phyloP scores from a whole-genome alignment of 2,329 filamentous ascomycete species.

The Chaetomiaceae sp. region DNA sequence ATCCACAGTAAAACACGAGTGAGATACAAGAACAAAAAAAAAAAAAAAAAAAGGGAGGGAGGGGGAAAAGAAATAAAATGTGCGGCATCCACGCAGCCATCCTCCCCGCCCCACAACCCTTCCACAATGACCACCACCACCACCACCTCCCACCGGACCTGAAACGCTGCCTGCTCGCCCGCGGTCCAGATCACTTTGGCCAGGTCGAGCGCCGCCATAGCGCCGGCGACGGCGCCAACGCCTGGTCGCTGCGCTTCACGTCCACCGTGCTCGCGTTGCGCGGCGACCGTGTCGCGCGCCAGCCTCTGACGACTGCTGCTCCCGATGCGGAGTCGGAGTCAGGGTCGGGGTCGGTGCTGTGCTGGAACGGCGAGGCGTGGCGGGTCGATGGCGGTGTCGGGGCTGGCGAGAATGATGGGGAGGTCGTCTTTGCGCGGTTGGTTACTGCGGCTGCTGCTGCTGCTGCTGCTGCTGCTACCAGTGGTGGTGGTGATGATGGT shows the following conservation, averaged over 20 bases:
- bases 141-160: slow-evolving; percentile 36
- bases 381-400: slow-evolving; percentile 56
- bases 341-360: slow-evolving; percentile 60
- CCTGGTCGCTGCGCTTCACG: slow-evolving; percentile 55
- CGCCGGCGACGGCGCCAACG: background rate
- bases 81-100: slow-evolving; percentile 58
- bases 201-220: slow-evolving; percentile 31
- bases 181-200: slow-evolving; percentile 57
- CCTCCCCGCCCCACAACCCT: slow-evolving; percentile 33
- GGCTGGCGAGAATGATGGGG: slow-evolving; percentile 72
- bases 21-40: too few relatives aligned
- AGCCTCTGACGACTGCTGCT: slow-evolving; percentile 64
- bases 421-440: slow-evolving; percentile 61
- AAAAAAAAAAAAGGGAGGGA: too few relatives aligned
- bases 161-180: slow-evolving; percentile 46
- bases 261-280: slow-evolving; percentile 91
- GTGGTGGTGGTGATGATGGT: slow-evolving; percentile 3
- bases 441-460: slow-evolving; percentile 35
- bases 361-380: slow-evolving; percentile 99
- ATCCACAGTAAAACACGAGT: too few relatives aligned
- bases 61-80: too few relatives aligned
- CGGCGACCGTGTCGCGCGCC: slow-evolving; percentile 63
- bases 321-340: background rate
- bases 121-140: slow-evolving; percentile 26
- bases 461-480: slow-evolving; percentile 27